These are phyloP conservation scores for Achaetomium macrosporum DNA, from an alignment of 2,329 filamentous ascomycete species.

Conservation along the genomic window DNA sequence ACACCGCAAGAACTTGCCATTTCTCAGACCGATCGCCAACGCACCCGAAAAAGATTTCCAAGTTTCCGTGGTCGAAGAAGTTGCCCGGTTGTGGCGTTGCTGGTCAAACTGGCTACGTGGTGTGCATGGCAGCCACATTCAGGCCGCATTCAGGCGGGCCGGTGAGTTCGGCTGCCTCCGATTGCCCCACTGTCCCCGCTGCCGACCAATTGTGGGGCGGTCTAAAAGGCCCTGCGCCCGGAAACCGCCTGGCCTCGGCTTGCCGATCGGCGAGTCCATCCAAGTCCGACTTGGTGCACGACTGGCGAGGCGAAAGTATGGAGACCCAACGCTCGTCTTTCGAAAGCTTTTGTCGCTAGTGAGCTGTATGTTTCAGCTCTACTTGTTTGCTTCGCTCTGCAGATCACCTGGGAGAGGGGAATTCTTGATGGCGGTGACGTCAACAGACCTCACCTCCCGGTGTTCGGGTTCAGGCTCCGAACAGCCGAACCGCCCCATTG, in stretches of 20 bases:
- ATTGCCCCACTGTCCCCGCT: not conserved
- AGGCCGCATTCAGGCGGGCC: slow-evolving; percentile 5
- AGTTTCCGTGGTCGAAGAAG: not conserved
- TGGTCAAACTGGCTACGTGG: slow-evolving; percentile 5
- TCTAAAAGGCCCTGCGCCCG: not conserved
- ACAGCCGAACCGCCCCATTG: slow-evolving; percentile 9
- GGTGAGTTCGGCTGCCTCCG: slow-evolving; percentile 13
- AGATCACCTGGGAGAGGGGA: not conserved
- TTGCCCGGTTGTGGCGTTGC: slow-evolving; percentile 2
- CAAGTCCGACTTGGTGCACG: too few relatives aligned
- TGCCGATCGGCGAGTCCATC: not conserved
- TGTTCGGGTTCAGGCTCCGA: not conserved
- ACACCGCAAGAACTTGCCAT: too few relatives aligned
- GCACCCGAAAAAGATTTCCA: not conserved
- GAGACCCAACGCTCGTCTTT: too few relatives aligned
- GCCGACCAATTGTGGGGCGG: not conserved
- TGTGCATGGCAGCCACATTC: slow-evolving; percentile 11
- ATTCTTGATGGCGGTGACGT: slow-evolving; percentile 1
- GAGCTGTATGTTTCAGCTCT: slow-evolving; percentile 12
- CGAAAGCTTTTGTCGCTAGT: too few relatives aligned
- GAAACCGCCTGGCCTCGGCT: not conserved
- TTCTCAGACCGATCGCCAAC: not conserved
- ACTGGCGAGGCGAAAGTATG: too few relatives aligned
- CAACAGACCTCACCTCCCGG: not conserved
- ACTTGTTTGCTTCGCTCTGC: not conserved